phyloP scores from a whole-genome alignment of 257 asterid species.

The Solanum medicagineum region DNA sequence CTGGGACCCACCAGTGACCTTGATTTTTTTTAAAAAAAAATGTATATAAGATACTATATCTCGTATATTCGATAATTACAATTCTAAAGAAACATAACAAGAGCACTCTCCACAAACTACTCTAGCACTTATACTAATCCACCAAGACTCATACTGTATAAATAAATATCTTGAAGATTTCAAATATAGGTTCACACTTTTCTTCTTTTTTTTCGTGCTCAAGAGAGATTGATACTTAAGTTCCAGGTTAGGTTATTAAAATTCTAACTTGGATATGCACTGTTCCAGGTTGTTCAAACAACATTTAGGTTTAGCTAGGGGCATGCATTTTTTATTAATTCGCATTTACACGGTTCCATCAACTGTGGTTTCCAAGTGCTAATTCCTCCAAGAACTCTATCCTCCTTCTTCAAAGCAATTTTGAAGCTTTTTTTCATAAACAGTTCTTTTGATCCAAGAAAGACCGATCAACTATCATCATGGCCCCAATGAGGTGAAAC shows the following conservation, averaged over 20 bases:
- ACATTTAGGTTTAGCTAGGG: background rate
- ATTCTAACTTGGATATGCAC: background rate
- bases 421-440: background rate
- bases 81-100: background rate
- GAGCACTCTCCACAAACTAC: background rate
- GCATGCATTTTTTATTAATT: background rate
- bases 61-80: background rate
- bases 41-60: background rate
- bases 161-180: background rate
- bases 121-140: background rate
- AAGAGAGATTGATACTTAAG: background rate
- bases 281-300: background rate
- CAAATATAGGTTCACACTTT: background rate
- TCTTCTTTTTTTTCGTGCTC: background rate
- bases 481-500: background rate
- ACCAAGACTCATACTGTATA: background rate
- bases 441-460: background rate
- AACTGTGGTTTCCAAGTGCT: background rate
- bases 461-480: background rate
- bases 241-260: background rate
- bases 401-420: background rate
- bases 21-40: background rate
- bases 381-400: background rate
- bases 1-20: background rate
- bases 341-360: background rate